Evolutionary conservation across 2,329 filamentous ascomycete species (phyloP).

Genomic region (Penicillium frequentans): DNA sequence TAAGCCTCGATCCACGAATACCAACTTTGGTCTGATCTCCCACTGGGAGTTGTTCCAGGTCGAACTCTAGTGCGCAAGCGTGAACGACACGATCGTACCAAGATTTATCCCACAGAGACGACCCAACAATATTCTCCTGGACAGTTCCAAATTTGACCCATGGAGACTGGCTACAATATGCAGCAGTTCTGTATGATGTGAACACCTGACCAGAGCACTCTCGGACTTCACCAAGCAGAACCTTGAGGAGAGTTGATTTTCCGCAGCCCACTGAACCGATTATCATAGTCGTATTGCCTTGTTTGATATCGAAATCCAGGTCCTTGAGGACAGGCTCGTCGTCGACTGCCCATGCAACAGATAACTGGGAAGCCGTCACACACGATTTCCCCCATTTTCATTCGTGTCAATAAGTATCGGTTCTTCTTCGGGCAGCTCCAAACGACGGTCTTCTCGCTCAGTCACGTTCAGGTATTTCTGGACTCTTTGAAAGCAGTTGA

Average conservation of each 20-base stretch:
- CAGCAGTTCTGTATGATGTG: constrained; percentile 3
- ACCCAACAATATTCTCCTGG: constrained; percentile 27
- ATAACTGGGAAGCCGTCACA: background rate
- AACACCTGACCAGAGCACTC: constrained; percentile 2
- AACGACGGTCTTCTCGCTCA: constrained; percentile 13
- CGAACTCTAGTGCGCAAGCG: constrained; percentile 27
- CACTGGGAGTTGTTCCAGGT: constrained; percentile 28
- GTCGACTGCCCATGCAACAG: constrained; percentile 3
- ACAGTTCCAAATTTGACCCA: constrained; percentile 24
- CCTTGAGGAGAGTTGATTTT: constrained; percentile 45
- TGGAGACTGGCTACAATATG: constrained; percentile 23
- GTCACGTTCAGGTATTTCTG: constrained; percentile 17
- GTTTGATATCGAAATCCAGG: constrained; percentile 13
- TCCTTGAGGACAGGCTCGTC: constrained; percentile 14
- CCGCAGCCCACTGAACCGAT: constrained; percentile 47
- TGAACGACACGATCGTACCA: constrained; percentile 32
- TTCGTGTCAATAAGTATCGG: background rate
- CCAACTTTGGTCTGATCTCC: constrained; percentile 41
- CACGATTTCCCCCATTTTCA: background rate
- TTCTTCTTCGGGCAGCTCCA: background rate
- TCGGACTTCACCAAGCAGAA: constrained; percentile 31
- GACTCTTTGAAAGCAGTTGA: constrained; percentile 22
- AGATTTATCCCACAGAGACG: constrained; percentile 21
- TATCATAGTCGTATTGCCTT: constrained; percentile 21
- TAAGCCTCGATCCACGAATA: constrained; percentile 44